Percentiles rank a stretch among this genome's conserved stretches.
phyloP scores from a whole-genome alignment of 2,329 filamentous ascomycete genomes.

The Fusarium concolor region DNA sequence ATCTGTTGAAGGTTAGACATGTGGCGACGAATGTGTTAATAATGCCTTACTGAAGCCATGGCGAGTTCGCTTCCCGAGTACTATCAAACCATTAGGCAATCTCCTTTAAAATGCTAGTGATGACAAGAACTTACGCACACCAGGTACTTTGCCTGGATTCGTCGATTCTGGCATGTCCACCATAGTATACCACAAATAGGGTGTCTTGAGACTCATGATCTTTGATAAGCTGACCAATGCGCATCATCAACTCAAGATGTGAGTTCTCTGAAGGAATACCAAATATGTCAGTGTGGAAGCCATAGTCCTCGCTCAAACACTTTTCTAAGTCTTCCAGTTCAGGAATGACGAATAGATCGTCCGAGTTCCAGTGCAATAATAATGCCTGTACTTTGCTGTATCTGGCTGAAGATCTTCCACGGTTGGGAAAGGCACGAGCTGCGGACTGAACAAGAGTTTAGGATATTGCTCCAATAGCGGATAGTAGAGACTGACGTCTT shows the following conservation, averaged over 20 bases:
- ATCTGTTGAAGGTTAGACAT: constrained; percentile 50
- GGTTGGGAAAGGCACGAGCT: constrained; percentile 67
- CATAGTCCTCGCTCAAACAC: constrained; percentile 66
- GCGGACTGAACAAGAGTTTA: constrained; percentile 58
- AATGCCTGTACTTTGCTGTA: constrained; percentile 67
- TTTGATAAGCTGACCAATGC: constrained; percentile 67
- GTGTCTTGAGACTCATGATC: constrained; percentile 66
- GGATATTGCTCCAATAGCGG: background rate
- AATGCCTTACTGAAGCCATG: constrained; percentile 64
- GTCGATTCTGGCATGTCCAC: constrained; percentile 69
- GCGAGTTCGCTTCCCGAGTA: constrained; percentile 63
- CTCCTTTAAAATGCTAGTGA: background rate
- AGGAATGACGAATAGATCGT: constrained; percentile 68
- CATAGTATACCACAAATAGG: constrained; percentile 69
- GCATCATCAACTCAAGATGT: constrained; percentile 69
- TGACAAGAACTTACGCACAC: constrained; percentile 62
- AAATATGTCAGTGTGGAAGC: constrained; percentile 68
- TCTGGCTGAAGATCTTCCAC: constrained; percentile 62
- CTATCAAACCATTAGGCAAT: constrained; percentile 46
- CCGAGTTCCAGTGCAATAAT: constrained; percentile 67
- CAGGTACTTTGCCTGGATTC: constrained; percentile 70
- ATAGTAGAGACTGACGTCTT: constrained; percentile 59
- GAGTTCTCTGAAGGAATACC: constrained; percentile 69
- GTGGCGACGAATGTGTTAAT: background rate
- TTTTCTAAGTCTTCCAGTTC: constrained; percentile 68